Percentiles rank a stretch among this genome's conserved stretches.
These are phyloP conservation scores for Kurtzmaniella quercitrusa DNA, from an alignment of 1,139 yeast genomes.

Conservation along the genomic window DNA sequence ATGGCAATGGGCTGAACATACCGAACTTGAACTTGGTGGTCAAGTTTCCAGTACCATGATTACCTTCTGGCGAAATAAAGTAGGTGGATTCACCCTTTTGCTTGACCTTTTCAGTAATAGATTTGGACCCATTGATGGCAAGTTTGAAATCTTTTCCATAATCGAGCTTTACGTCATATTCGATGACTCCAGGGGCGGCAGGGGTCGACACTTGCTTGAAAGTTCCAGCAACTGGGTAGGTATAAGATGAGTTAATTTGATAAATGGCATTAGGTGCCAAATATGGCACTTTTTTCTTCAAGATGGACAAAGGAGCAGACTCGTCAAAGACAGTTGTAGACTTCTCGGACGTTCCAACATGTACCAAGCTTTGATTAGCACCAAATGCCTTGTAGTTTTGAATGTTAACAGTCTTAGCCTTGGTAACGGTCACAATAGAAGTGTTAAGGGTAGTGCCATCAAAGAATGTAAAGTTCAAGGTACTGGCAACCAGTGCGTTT, in stretches of 20 bases:
- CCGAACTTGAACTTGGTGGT: constrained; percentile 35
- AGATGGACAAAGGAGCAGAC: background rate
- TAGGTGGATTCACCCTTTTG: constrained; percentile 49
- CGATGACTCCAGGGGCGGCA: constrained; percentile 12
- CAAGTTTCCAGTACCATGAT: constrained; percentile 46
- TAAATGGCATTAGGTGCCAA: constrained; percentile 14
- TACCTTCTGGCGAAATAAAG: constrained; percentile 43
- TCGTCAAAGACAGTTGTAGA: constrained; percentile 9
- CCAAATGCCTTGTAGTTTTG: constrained; percentile 28
- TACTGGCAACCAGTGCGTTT: constrained; percentile 24
- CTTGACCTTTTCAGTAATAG: constrained; percentile 15
- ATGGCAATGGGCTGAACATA: constrained; percentile 23
- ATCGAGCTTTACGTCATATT: constrained; percentile 17
- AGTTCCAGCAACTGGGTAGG: constrained; percentile 19
- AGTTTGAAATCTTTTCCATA: constrained; percentile 14
- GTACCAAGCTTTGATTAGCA: constrained; percentile 27
- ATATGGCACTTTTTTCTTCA: constrained; percentile 4
- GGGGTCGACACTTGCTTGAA: constrained; percentile 7
- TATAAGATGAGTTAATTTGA: constrained; percentile 13
- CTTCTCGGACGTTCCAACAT: constrained; percentile 19
- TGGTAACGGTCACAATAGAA: constrained; percentile 23
- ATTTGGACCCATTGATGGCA: constrained; percentile 16
- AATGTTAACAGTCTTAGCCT: constrained; percentile 30
- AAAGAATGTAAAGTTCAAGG: constrained; percentile 28
- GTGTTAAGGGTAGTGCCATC: constrained; percentile 30